phyloP scores from a whole-genome alignment of 768 basidiomycete genomes.

The Hysterangium stoloniferum region DNA sequence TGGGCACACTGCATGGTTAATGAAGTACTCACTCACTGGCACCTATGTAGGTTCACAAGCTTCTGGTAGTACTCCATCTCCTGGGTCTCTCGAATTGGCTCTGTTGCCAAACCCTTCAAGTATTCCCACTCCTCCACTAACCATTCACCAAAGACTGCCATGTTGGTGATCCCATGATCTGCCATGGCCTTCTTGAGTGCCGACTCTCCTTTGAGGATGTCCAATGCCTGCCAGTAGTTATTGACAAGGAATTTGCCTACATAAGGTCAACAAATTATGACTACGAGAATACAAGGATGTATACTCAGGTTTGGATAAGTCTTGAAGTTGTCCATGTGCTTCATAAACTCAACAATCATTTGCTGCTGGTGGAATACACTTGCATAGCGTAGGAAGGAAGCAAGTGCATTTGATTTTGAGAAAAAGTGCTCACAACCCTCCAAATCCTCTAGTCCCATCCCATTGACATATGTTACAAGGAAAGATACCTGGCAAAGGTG shows the following conservation, averaged over 20 bases:
- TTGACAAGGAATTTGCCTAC: conserved; percentile 1
- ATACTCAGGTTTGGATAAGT: conserved; percentile 20
- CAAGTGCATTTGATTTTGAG: conserved; percentile 23
- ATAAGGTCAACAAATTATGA: conserved; percentile 2
- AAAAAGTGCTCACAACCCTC: conserved; percentile 27
- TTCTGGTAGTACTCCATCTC: too few species aligned
- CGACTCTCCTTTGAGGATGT: too few species aligned
- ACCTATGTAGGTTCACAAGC: too few species aligned
- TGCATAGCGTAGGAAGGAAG: conserved; percentile 19
- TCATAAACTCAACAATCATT: conserved; percentile 25
- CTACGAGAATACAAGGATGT: background rate
- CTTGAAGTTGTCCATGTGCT: conserved; percentile 27
- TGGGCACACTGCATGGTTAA: too few species aligned
- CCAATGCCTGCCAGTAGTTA: conserved; percentile 1
- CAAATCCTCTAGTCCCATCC: conserved; percentile 29
- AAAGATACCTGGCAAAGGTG: too few species aligned
- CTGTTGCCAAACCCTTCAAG: background rate
- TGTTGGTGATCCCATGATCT: too few species aligned
- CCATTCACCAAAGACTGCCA: background rate
- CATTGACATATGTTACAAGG: conserved; percentile 27
- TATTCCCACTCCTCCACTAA: background rate
- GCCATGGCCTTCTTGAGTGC: too few species aligned
- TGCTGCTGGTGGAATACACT: conserved; percentile 22
- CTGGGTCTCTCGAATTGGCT: too few species aligned
- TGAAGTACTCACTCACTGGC: too few species aligned